A percentile compares a stretch with the other conserved stretches of the same genome.
phyloP scores from a whole-genome alignment of 345 rosid species.

The Psidium friedrichsthalianum region DNA sequence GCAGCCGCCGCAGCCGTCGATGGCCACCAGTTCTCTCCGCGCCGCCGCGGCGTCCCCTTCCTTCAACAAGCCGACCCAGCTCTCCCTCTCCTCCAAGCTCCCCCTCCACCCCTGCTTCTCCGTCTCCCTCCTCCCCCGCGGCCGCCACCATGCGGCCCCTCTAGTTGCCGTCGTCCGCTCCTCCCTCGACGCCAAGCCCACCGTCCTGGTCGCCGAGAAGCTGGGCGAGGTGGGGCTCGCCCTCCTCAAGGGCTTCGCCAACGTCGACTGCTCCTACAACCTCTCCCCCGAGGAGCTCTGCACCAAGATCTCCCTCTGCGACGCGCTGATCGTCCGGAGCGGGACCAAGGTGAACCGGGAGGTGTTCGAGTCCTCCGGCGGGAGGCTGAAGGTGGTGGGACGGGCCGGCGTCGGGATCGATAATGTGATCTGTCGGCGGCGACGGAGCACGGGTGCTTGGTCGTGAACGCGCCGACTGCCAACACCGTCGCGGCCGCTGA shows the following conservation, averaged over 20 bases:
- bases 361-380: slow-evolving; percentile 70
- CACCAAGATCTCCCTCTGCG: slow-evolving; percentile 87
- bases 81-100: slow-evolving; percentile 25
- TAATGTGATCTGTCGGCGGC: slow-evolving; percentile 87
- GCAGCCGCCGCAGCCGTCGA: background rate
- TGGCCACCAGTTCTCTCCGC: slow-evolving; percentile 16
- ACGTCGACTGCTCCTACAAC: slow-evolving; percentile 77
- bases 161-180: slow-evolving; percentile 8
- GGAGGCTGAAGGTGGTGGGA: slow-evolving; percentile 83
- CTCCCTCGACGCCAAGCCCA: slow-evolving; percentile 45
- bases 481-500: slow-evolving; percentile 92
- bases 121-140: slow-evolving; percentile 9
- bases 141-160: slow-evolving; percentile 1
- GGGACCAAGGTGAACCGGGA: slow-evolving; percentile 73
- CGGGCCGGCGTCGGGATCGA: slow-evolving; percentile 95
- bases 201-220: slow-evolving; percentile 77
- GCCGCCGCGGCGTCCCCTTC: slow-evolving; percentile 6
- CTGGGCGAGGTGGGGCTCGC: slow-evolving; percentile 67
- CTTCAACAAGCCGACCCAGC: slow-evolving; percentile 14
- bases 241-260: slow-evolving; percentile 48
- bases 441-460: slow-evolving; percentile 82
- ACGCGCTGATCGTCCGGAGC: slow-evolving; percentile 76
- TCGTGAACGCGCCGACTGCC: slow-evolving; percentile 89
- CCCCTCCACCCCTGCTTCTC: slow-evolving; percentile 15
- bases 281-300: slow-evolving; percentile 76